A percentile compares a stretch with the other conserved stretches of the same genome.
Evolutionary conservation across 2,329 filamentous ascomycete genomes (phyloP).

Genomic region (Tolypocladium cylindrosporum): DNA sequence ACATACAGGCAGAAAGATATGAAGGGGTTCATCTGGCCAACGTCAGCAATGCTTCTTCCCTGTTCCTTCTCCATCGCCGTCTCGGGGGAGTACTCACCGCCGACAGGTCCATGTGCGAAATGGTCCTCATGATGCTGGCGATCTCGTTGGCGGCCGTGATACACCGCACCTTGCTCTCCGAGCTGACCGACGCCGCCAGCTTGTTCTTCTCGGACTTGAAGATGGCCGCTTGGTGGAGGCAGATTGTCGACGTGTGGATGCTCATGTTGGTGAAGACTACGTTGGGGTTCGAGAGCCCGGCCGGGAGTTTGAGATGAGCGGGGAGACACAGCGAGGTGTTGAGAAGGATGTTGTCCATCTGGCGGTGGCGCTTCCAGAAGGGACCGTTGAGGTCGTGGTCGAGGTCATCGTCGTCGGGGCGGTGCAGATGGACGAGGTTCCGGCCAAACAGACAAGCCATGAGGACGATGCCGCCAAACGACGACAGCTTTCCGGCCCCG

Average conservation of each 20-base stretch:
- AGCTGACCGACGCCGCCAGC: constrained; percentile 64
- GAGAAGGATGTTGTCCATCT: constrained; percentile 81
- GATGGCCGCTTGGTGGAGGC: constrained; percentile 94
- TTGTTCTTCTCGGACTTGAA: constrained; percentile 92
- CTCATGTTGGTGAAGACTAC: constrained; percentile 94
- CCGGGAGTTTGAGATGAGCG: constrained; percentile 66
- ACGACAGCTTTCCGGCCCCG: constrained; percentile 64
- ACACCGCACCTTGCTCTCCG: constrained; percentile 87
- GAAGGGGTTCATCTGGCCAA: constrained; percentile 81
- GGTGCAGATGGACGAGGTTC: constrained; percentile 84
- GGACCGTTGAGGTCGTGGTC: constrained; percentile 84
- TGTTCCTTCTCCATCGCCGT: background rate
- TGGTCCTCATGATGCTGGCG: constrained; percentile 88
- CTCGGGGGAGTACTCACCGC: constrained; percentile 44
- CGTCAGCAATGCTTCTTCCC: background rate
- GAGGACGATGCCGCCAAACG: constrained; percentile 71
- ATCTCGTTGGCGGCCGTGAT: constrained; percentile 92
- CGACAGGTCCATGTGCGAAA: constrained; percentile 80
- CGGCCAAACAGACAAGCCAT: constrained; percentile 87
- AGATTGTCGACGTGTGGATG: constrained; percentile 92
- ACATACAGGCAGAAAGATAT: constrained; percentile 94
- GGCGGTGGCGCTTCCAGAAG: constrained; percentile 90
- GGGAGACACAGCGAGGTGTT: constrained; percentile 83
- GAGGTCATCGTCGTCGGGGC: constrained; percentile 68
- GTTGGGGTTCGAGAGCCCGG: constrained; percentile 67